A percentile compares a stretch with the other conserved stretches of the same genome.
phyloP scores from a whole-genome alignment of 2,329 filamentous ascomycete genomes.

The Clarireedia monteithiana region DNA sequence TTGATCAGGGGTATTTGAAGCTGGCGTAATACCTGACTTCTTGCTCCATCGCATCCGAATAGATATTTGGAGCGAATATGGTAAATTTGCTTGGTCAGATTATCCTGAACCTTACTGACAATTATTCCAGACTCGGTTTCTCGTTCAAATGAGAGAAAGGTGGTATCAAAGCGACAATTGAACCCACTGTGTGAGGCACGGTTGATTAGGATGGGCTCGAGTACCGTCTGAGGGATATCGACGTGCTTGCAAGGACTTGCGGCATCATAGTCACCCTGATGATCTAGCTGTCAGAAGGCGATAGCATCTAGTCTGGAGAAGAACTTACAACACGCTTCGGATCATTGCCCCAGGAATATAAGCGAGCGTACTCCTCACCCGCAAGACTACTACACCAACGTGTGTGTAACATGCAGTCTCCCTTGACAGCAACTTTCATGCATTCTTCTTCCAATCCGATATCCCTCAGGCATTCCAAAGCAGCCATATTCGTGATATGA shows the following conservation, averaged over 20 bases:
- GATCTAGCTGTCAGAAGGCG: not conserved
- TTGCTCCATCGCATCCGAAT: constrained; percentile 50
- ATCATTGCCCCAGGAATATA: constrained; percentile 44
- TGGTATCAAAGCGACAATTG: constrained; percentile 36
- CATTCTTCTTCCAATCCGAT: constrained; percentile 40
- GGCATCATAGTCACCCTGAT: constrained; percentile 35
- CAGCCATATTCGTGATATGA: constrained; percentile 52
- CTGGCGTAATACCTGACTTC: constrained; percentile 38
- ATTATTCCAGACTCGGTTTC: constrained; percentile 14
- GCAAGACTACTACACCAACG: constrained; percentile 46
- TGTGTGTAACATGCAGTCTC: constrained; percentile 40
- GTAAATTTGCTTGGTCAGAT: constrained; percentile 33
- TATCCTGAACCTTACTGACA: constrained; percentile 32
- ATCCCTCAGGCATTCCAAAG: constrained; percentile 46
- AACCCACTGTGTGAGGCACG: constrained; percentile 35
- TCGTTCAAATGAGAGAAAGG: constrained; percentile 29
- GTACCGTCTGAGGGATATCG: constrained; percentile 40
- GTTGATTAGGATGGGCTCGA: constrained; percentile 40
- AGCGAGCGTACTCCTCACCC: constrained; percentile 42
- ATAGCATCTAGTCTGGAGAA: not conserved
- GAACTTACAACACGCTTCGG: constrained; percentile 34
- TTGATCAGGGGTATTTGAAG: constrained; percentile 39
- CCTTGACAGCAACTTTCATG: constrained; percentile 30
- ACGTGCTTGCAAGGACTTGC: constrained; percentile 36
- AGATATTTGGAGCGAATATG: constrained; percentile 45